Evolutionary conservation across 2,329 filamentous ascomycete genomes (phyloP), one percentile per base, ranked within the genome.

Genomic region (Diatrype stigma): DNA sequence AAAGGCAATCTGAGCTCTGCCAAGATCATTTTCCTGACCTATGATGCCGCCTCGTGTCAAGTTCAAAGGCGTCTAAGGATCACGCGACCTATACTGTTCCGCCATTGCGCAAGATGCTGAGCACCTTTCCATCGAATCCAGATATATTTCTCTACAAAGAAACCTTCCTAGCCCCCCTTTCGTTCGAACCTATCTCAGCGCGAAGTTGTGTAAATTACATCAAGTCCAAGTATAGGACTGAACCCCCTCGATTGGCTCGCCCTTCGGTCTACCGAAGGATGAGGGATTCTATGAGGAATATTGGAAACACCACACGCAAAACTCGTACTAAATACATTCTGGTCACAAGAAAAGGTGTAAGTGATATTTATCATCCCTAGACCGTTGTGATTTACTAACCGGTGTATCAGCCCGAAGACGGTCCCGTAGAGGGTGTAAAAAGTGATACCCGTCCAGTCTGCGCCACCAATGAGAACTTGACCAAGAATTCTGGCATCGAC

Each of bases 91-190:
- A 28, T 32, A 14, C 34, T n/a, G 17, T 37, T 17, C 14, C 42
- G 17, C 21, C 11, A 22, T 35, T 30, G 34, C 21, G 45, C 40
- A 49, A 51, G 42, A 51, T 51, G 50, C 37, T 50, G 34, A 40
- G 42, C 34, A 42, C 32, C 32, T 11, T 42, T 14, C 17, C 46
- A 12, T 40, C 2, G 21, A 21, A 44, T 42, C 40, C 28, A 44
- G 14, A 23, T n/a, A 44, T 16, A 44, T 7, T 21, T 42, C 19
- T 21, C 6, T 11, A 26, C 7, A 44, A 10, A 7, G 6, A 8
- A 21, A 23, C 23, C 21, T 22, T 22, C 12, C 2, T 3, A 10
- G 14, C 12, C 40, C 8, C 11, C 22, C 23, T 26, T 7, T 23
- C 21, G 14, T 28, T 17, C 16, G 21, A 44, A 17, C 11, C 22